Conservation (phyloP, 768 basidiomycete genomes). For the Podaxis sp. region DNA sequence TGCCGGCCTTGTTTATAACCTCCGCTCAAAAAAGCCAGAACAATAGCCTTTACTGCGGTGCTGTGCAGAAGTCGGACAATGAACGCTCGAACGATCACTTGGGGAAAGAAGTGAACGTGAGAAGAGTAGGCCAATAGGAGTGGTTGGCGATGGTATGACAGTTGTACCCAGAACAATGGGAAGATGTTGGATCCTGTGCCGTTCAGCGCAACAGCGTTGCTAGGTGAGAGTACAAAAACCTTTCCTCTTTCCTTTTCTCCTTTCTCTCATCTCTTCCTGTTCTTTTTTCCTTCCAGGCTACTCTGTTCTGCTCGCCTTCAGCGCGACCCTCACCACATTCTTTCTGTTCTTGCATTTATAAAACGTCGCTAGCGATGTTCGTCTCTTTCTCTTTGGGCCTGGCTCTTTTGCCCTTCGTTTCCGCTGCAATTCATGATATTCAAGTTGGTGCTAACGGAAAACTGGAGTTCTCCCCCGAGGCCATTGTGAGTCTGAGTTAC, state of each 20-base stretch:
- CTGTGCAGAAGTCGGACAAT: not conserved
- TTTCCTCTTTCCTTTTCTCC: slow-evolving; percentile 21
- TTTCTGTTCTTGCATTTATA: slow-evolving; percentile 29
- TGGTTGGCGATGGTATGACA: not conserved
- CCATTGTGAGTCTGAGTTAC: slow-evolving; percentile 39
- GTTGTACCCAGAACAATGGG: slow-evolving; percentile 10
- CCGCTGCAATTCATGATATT: slow-evolving; percentile 49
- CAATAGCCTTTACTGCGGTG: not conserved
- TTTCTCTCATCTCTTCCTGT: slow-evolving; percentile 26
- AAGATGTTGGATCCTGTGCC: not conserved
- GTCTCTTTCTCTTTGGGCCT: slow-evolving; percentile 44
- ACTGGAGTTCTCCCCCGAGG: slow-evolving; percentile 46
- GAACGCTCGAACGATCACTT: not conserved
- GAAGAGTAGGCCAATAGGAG: not conserved
- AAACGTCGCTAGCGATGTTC: slow-evolving; percentile 44
- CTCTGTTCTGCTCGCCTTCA: slow-evolving; percentile 23
- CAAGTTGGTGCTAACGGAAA: slow-evolving; percentile 47
- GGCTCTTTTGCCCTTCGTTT: slow-evolving; percentile 47
- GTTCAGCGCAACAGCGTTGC: not conserved
- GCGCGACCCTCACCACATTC: slow-evolving; percentile 22
- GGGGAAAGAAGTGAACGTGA: not conserved
- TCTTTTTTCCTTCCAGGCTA: slow-evolving; percentile 17
- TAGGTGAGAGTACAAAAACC: slow-evolving; percentile 10
- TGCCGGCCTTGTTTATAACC: not conserved
- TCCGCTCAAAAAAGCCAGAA: not conserved